A percentile compares a stretch with the other conserved stretches of the same genome.
phyloP scores from a whole-genome alignment of 768 basidiomycete genomes.

The Kwoniella dejecticola region DNA sequence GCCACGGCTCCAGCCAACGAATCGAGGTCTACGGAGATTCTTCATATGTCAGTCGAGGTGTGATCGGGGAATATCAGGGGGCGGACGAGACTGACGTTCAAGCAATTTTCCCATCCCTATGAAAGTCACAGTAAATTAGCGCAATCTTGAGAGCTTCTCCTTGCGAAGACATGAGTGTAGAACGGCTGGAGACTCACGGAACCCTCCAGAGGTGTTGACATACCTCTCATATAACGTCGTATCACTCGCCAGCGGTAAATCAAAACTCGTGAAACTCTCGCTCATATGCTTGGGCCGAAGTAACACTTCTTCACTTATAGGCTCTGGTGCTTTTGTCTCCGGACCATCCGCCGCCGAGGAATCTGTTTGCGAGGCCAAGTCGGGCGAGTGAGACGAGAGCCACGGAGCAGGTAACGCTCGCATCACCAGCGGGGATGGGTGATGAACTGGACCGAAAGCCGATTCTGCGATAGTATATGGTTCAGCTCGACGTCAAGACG shows the following conservation, averaged over 20 bases:
- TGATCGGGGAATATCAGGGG: not conserved
- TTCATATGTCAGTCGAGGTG: not conserved
- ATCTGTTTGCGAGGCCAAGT: conserved; percentile 28
- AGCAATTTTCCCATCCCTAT: conserved; percentile 53
- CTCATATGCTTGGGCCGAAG: conserved; percentile 48
- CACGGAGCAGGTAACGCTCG: conserved; percentile 38
- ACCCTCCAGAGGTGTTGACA: conserved; percentile 48
- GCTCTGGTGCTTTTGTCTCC: not conserved
- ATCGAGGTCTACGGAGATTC: conserved; percentile 63
- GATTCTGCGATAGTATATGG: conserved; percentile 18
- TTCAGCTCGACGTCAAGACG: not conserved
- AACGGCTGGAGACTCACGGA: conserved; percentile 48
- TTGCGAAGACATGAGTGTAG: too few species aligned
- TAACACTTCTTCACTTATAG: conserved; percentile 26
- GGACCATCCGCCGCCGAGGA: not conserved
- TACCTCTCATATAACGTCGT: conserved; percentile 42
- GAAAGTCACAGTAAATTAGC: not conserved
- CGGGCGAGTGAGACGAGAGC: conserved; percentile 41
- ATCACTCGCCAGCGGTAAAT: conserved; percentile 46
- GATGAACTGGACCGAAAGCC: conserved; percentile 17
- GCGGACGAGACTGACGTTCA: conserved; percentile 38
- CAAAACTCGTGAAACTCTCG: conserved; percentile 52
- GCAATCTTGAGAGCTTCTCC: too few species aligned
- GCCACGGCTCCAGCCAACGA: conserved; percentile 81
- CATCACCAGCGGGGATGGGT: conserved; percentile 48